Percentiles rank a stretch among this genome's conserved stretches.
Evolutionary conservation across 306 rosid species (phyloP).

Genomic region (Quercus bicolor): DNA sequence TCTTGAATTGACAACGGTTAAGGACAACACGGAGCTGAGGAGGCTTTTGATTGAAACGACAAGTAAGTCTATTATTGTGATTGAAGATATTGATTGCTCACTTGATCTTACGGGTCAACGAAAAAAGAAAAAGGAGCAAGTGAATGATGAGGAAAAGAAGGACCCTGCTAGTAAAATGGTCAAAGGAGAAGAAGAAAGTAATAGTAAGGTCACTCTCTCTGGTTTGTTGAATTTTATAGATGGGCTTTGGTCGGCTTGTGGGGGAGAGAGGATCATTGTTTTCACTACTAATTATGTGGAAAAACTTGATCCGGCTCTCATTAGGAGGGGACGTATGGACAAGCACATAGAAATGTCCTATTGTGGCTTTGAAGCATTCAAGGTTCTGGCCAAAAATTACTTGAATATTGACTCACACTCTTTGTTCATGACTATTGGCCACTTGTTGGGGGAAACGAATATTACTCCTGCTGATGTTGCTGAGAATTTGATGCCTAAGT

Average conservation of each 20-base stretch:
- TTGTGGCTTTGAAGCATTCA: conserved; percentile 42
- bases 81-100: conserved; percentile 49
- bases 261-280: no score
- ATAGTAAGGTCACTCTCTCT: conserved; percentile 23
- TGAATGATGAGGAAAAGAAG: no score
- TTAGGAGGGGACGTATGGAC: conserved; percentile 43
- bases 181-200: no score
- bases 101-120: conserved; percentile 41
- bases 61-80: conserved; percentile 36
- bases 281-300: no score
- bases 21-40: conserved; percentile 37
- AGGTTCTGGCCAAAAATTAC: conserved; percentile 9
- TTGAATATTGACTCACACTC: no score
- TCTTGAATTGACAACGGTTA: conserved; percentile 35
- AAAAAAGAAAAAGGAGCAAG: no score
- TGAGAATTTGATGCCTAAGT: conserved; percentile 5
- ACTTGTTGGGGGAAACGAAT: no score
- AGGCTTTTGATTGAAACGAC: conserved; percentile 35
- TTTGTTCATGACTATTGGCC: no score
- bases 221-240: conserved; percentile 41
- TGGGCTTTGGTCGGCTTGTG: conserved; percentile 52
- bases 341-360: conserved; percentile 41
- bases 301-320: conserved; percentile 31
- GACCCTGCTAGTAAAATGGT: no score
- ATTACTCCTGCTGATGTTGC: conserved; percentile 40